Conservation (phyloP, 2,329 filamentous ascomycete genomes). For the Thelonectria blattea region DNA sequence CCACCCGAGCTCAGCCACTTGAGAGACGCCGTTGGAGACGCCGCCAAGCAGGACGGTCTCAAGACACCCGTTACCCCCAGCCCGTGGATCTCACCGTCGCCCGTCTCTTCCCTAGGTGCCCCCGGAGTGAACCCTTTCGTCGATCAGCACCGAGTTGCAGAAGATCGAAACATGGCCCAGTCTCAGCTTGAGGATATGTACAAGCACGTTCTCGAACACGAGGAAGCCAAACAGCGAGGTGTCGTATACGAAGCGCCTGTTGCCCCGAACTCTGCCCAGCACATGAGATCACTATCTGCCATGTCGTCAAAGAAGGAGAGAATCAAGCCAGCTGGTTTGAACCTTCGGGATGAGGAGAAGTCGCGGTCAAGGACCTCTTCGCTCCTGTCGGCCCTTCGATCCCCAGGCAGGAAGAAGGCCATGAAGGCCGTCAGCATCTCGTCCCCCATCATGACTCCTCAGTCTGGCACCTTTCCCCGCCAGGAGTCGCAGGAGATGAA, state of each 20-base stretch:
- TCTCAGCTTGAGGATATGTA: conserved; percentile 90
- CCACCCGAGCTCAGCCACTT: conserved; percentile 19
- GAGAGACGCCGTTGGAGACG: conserved; percentile 31
- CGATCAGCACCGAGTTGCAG: conserved; percentile 76
- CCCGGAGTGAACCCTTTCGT: conserved; percentile 73
- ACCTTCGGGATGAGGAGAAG: conserved; percentile 56
- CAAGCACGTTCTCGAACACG: conserved; percentile 89
- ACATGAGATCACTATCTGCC: conserved; percentile 36
- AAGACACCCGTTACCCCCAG: conserved; percentile 26
- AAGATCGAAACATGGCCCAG: conserved; percentile 76
- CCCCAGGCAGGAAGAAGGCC: conserved; percentile 59
- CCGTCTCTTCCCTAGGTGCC: conserved; percentile 52
- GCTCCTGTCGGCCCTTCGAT: conserved; percentile 66
- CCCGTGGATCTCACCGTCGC: conserved; percentile 55
- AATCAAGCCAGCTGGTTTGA: conserved; percentile 57
- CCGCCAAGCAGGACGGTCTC: conserved; percentile 52
- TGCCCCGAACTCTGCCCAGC: conserved; percentile 38
- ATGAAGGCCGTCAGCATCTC: conserved; percentile 64
- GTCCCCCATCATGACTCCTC: conserved; percentile 69
- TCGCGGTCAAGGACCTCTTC: conserved; percentile 63
- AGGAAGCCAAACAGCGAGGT: conserved; percentile 69
- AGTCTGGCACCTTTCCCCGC: conserved; percentile 64
- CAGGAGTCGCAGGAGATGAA: conserved; percentile 62
- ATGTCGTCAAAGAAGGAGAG: conserved; percentile 52
- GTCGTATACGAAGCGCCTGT: conserved; percentile 53